Base-by-base conservation (phyloP, 2,329 filamentous ascomycete genomes). In the Colletotrichum lindemuthianum region DNA sequence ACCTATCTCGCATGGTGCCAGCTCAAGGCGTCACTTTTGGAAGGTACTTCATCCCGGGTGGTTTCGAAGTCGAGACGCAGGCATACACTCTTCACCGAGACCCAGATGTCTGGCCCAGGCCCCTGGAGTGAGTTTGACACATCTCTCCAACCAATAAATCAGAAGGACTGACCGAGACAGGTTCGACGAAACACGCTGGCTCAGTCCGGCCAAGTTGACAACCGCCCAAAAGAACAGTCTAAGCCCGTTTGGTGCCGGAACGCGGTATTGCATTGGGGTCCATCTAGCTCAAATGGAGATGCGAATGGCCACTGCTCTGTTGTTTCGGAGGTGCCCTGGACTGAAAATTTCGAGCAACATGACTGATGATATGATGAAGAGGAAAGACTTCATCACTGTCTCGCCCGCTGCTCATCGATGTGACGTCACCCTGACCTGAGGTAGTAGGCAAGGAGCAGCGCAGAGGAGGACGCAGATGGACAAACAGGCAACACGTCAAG, bases 201-300 rank as follows among this genome's bases (percentile, higher is more conserved):
- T 52, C 2, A 39, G 41, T 15, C 47, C 54, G 1, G 11, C 12
- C 11, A 24, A 11, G 0, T 6, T 15, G 7, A 57, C 52, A 5
- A 13, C 44, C 47, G 73, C 70, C 8, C 82, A 82, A 77, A 86
- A 82, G 65, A 79, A 79, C 3, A 79, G 80, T 0, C 85, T 79
- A 59, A 77, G 82, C 65, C 80, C 85, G 0, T 88, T 87, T 70
- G 84, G 85, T 1, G 81, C 78, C 6, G 85, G 85, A 1, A 76
- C 16, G 5, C 24, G 50, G 2, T 74, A 73, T 3, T 89, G 87
- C 65, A 75, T 89, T n/a, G 86, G 86, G 2, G 74, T 85, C 32
- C 84, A 88, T 65, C 76, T 89, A 15, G 86, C 86, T 0, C 75
- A 77, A 15, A 85, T 85, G 73, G 86, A 88, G 69, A 69, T 88